Evolutionary conservation across 352 stramenopile species (phyloP).

Genomic region (Pythium phragmiticola): DNA sequence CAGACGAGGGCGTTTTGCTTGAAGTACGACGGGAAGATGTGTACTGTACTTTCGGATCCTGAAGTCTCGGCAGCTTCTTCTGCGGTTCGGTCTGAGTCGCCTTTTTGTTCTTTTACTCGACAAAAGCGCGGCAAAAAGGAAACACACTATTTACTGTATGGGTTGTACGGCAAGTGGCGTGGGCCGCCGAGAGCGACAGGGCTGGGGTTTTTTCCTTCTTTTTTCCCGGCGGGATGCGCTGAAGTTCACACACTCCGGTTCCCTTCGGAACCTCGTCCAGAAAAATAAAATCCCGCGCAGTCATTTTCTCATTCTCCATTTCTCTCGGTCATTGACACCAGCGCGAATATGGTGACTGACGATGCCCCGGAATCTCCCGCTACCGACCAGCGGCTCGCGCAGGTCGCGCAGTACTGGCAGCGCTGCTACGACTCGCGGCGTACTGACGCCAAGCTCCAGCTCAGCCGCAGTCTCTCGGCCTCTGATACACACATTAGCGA

Average conservation of each 20-base stretch:
- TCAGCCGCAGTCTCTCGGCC: conserved; percentile 19
- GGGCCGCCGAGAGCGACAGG: conserved; percentile 12
- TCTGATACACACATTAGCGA: conserved; percentile 17
- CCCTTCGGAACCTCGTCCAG: background rate
- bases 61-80: conserved; percentile 8
- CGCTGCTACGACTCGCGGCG: conserved; percentile 15
- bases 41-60: background rate
- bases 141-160: background rate
- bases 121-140: background rate
- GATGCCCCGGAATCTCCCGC: background rate
- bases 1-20: too few relatives aligned
- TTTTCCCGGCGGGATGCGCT: background rate
- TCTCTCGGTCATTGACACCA: background rate
- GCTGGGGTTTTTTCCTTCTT: conserved; percentile 7
- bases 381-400: conserved; percentile 12
- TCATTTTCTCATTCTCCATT: conserved; percentile 10
- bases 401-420: conserved; percentile 28
- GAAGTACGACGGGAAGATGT: too few relatives aligned
- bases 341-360: conserved; percentile 3
- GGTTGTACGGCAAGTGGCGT: too few relatives aligned
- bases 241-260: too few relatives aligned
- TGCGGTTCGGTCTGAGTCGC: conserved; percentile 5
- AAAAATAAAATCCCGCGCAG: background rate
- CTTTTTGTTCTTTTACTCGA: conserved; percentile 5
- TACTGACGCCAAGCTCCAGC: conserved; percentile 6